Base-by-base conservation (phyloP, 1,139 yeast species). In the Citeromyces siamensis region DNA sequence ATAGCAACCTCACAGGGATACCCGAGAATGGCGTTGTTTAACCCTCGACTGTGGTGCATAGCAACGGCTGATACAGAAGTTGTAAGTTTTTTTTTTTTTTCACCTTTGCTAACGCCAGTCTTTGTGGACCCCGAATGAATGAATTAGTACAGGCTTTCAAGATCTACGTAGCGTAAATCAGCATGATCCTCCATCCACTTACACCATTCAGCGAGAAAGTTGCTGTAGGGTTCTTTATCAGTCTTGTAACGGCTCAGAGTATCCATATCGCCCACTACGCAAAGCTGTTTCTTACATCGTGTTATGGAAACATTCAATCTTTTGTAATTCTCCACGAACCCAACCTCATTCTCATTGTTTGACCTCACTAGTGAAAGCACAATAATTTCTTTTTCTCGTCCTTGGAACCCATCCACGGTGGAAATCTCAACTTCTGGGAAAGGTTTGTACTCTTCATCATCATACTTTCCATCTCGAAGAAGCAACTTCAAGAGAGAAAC, bases 351-450 rank as follows among this genome's bases (percentile, higher is more conserved):
- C 8, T 57, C 48, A 34, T 68, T 60, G 51, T 88, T 90, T 2
- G 95, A 79, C 34, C 95, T 64, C 3, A 88, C 97, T 44, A 90
- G 59, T 1, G 97, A 86, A 5, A 93, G 75, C 2, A 93, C 72
- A 10, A 93, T 75, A 48, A 95, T 79, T 37, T 86, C 93, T 53
- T 86, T 90, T 53, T 93, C 99, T 39, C 96, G 68, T 0, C 98
- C 99, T 57, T 93, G 98, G 46, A 82, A 90, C 45, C 84, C 90
- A 55, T 84, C 86, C n/a, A 85, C 86, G 0, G 90, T 82, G 33
- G 90, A 81, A 34, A 85, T 75, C 49, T 85, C 95, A 37, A 90
- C 56, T 4, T 66, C 68, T 23, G 79, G 78, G 43, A 66, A 45
- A n/a, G 3, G 32, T 20, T 16, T 19, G 14, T 19, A 14, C 5